Evolutionary conservation across 2,329 filamentous ascomycete species (phyloP).

Genomic region (Lasiodiplodia hormozganensis): DNA sequence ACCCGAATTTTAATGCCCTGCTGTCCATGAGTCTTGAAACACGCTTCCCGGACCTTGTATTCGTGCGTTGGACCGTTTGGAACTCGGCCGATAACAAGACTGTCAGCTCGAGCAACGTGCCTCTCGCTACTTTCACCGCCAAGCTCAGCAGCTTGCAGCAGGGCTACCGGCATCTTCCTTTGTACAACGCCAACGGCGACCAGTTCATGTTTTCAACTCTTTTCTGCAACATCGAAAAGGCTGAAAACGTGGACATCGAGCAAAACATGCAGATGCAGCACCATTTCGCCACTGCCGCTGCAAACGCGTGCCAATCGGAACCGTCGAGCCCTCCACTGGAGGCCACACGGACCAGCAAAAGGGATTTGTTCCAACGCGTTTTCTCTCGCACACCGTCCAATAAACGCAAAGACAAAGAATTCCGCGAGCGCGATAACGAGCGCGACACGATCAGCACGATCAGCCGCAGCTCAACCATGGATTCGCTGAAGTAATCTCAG

Average conservation of each 20-base stretch:
- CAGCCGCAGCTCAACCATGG: constrained; percentile 47
- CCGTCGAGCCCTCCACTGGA: constrained; percentile 42
- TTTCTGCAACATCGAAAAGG: constrained; percentile 83
- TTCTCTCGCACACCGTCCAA: constrained; percentile 54
- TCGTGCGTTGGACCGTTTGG: constrained; percentile 91
- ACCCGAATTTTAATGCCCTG: constrained; percentile 82
- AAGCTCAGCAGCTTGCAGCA: constrained; percentile 89
- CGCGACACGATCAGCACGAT: constrained; percentile 34
- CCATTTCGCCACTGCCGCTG: constrained; percentile 23
- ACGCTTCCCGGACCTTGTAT: constrained; percentile 92
- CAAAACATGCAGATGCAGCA: constrained; percentile 33
- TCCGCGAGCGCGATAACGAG: constrained; percentile 39
- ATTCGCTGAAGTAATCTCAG: constrained; percentile 31
- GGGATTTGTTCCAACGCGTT: constrained; percentile 50
- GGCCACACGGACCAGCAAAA: constrained; percentile 35
- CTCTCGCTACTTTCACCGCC: constrained; percentile 88
- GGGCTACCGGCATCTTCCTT: constrained; percentile 89
- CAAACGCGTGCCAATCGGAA: constrained; percentile 35
- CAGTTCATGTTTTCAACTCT: constrained; percentile 94
- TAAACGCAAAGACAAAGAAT: constrained; percentile 45
- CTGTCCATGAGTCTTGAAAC: constrained; percentile 85
- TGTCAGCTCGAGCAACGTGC: constrained; percentile 63
- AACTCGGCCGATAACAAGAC: constrained; percentile 75
- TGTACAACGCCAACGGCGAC: constrained; percentile 87
- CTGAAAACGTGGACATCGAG: constrained; percentile 54